Conservation (phyloP, 768 basidiomycete species). For the Leccinum sublutescens region DNA sequence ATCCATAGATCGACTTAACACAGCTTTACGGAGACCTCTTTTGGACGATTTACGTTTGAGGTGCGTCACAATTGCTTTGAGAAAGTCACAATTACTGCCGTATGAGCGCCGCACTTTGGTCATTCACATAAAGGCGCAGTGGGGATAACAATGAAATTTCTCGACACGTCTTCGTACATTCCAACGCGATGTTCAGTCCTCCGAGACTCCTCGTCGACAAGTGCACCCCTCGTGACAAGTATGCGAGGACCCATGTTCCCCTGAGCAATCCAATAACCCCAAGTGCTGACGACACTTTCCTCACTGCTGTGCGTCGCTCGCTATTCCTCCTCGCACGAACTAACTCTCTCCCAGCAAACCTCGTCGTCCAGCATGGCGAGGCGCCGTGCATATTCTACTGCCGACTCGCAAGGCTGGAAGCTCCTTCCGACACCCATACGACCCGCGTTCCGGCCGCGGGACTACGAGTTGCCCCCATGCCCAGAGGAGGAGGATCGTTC, state of each 20-base stretch:
- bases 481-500: constrained; percentile 28
- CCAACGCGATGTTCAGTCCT: constrained; percentile 17
- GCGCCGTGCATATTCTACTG: constrained; percentile 33
- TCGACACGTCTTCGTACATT: neutral
- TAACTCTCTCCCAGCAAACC: constrained; percentile 16
- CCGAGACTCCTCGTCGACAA: constrained; percentile 33
- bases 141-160: constrained; percentile 1
- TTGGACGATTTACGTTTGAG: constrained; percentile 28
- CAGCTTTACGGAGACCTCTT: constrained; percentile 7
- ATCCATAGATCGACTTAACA: constrained; percentile 10
- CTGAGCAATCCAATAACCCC: constrained; percentile 26
- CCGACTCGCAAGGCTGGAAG: constrained; percentile 35
- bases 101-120: constrained; percentile 14
- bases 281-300: constrained; percentile 29
- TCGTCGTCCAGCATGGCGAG: constrained; percentile 13
- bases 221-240: constrained; percentile 35
- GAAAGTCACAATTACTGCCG: constrained; percentile 19
- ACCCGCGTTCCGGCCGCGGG: constrained; percentile 35
- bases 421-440: constrained; percentile 33
- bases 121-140: constrained; percentile 26
- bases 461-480: constrained; percentile 29
- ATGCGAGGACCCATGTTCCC: constrained; percentile 31
- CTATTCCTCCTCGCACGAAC: neutral
- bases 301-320: constrained; percentile 19
- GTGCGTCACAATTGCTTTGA: constrained; percentile 5